Conservation (phyloP, 108 stramenopile genomes). For the Halocafeteria seosinensis region DNA sequence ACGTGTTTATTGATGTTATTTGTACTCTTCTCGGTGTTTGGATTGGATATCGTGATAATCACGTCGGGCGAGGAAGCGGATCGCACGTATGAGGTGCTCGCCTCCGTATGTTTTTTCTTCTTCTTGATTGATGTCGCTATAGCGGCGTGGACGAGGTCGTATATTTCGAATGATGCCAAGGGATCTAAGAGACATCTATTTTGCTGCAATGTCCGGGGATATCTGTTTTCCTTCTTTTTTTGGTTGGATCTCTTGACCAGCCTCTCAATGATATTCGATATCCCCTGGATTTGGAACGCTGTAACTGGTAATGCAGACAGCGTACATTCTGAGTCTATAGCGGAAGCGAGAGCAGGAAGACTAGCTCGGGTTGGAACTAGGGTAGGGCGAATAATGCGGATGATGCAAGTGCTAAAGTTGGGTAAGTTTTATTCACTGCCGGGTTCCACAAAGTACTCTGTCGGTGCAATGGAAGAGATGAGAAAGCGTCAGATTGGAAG, state of each 20-base stretch:
- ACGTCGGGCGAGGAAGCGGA: conserved; percentile 27
- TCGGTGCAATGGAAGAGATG: neutral
- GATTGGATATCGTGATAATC: conserved; percentile 34
- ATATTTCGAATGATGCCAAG: conserved; percentile 23
- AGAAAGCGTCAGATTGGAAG: neutral
- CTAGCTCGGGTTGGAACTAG: conserved; percentile 32
- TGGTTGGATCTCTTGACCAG: conserved; percentile 50
- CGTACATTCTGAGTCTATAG: conserved; percentile 5
- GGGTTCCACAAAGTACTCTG: no score
- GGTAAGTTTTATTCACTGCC: conserved; percentile 44
- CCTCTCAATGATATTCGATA: conserved; percentile 36
- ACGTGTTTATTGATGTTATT: conserved; percentile 32
- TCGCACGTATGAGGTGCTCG: conserved; percentile 22
- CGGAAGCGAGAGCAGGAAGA: conserved; percentile 31
- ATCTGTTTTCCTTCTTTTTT: conserved; percentile 43
- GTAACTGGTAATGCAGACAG: conserved; percentile 5
- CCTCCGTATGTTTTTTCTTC: conserved; percentile 29
- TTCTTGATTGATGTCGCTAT: conserved; percentile 38
- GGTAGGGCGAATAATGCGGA: conserved; percentile 40
- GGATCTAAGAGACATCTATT: neutral
- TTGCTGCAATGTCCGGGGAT: conserved; percentile 4
- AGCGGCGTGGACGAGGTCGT: conserved; percentile 11
- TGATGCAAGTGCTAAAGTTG: conserved; percentile 46
- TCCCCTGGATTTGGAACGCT: conserved; percentile 33
- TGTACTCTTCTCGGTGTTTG: conserved; percentile 42